Conservation (phyloP, 129 eudicot species). For the Chrysanthemum seticuspe region DNA sequence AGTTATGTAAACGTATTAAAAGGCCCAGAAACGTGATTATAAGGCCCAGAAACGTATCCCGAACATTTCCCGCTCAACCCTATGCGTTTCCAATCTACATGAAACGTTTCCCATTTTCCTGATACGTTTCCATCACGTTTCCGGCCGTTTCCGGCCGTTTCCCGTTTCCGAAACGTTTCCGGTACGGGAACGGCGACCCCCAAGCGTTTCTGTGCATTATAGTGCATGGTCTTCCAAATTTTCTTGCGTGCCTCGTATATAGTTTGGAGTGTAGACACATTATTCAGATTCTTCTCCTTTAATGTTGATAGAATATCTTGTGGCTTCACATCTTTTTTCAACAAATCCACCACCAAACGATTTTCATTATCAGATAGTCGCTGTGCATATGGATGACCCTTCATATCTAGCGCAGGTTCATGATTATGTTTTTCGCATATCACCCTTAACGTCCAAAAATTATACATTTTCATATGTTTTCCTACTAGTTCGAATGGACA, state of each 20-base stretch:
- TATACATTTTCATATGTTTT: neutral
- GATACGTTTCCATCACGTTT: too few species aligned
- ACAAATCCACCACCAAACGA: constrained; percentile 25
- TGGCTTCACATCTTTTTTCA: constrained; percentile 17
- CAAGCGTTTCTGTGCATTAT: too few species aligned
- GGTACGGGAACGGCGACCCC: too few species aligned
- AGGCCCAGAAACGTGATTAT: too few species aligned
- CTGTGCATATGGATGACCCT: constrained; percentile 27
- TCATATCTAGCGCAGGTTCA: constrained; percentile 16
- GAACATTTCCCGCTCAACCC: too few species aligned
- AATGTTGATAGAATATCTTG: constrained; percentile 14
- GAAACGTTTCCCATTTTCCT: too few species aligned
- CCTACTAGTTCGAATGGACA: constrained; percentile 19
- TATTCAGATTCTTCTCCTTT: constrained; percentile 18
- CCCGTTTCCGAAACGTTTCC: too few species aligned
- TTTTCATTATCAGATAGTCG: constrained; percentile 21
- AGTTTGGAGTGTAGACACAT: constrained; percentile 14
- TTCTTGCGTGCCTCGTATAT: constrained; percentile 11
- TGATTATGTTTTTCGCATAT: constrained; percentile 25
- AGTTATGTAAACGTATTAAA: too few species aligned
- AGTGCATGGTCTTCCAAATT: neutral
- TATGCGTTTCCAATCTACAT: too few species aligned
- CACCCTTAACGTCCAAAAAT: constrained; percentile 25
- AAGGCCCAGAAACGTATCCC: too few species aligned
- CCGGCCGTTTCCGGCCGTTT: too few species aligned